Evolutionary conservation across 179 eudicot genomes (phyloP).

Genomic region (Patellifolia procumbens): DNA sequence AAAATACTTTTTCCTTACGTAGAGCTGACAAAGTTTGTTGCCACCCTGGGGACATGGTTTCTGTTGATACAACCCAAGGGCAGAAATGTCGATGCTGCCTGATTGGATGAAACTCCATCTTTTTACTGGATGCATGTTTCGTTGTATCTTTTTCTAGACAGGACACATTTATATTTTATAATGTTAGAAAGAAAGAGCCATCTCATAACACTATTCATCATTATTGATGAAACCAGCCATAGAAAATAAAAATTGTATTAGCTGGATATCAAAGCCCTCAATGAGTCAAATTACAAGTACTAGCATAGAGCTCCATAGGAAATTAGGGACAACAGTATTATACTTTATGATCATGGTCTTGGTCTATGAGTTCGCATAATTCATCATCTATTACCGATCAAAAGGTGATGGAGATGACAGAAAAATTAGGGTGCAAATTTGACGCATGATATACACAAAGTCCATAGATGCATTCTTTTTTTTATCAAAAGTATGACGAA

Average conservation of each 20-base stretch:
- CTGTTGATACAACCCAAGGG: slow-evolving; percentile 77
- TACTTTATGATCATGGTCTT: background rate
- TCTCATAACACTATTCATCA: background rate
- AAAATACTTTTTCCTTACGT: slow-evolving; percentile 60
- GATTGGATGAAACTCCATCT: slow-evolving; percentile 76
- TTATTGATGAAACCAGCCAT: background rate
- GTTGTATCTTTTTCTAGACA: slow-evolving; percentile 40
- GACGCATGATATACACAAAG: background rate
- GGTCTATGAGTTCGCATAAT: background rate
- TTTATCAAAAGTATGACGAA: background rate
- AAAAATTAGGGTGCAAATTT: background rate
- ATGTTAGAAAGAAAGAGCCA: background rate
- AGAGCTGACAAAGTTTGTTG: slow-evolving; percentile 76
- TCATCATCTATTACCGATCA: background rate
- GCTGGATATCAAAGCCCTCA: background rate
- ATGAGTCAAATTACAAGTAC: background rate
- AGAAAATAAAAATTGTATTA: background rate
- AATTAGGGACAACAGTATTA: background rate
- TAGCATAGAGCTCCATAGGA: background rate
- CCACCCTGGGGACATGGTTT: slow-evolving; percentile 74
- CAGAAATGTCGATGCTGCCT: slow-evolving; percentile 89
- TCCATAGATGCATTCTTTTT: background rate
- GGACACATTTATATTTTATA: background rate
- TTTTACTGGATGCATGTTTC: slow-evolving; percentile 29
- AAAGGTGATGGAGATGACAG: background rate